These are phyloP conservation scores for Sambucus nigra DNA, from an alignment of 129 eudicot genomes.

Conservation along the genomic window DNA sequence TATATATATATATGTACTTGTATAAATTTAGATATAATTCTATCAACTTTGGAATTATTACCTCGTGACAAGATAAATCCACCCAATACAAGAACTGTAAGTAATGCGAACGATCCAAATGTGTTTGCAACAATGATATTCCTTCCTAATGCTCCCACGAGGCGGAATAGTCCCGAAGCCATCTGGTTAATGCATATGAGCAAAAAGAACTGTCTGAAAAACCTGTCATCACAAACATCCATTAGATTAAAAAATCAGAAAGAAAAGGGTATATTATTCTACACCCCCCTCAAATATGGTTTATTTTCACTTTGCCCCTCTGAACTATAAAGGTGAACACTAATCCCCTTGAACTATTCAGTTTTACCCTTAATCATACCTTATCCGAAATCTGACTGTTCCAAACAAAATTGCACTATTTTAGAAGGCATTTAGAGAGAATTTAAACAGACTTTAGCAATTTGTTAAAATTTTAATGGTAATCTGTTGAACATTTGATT, in stretches of 20 bases:
- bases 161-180: slow-evolving; percentile 81
- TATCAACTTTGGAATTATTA: slow-evolving; percentile 10
- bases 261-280: too few species aligned
- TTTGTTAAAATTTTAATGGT: too few species aligned
- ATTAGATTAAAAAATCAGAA: slow-evolving; percentile 3
- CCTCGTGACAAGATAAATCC: slow-evolving; percentile 88
- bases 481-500: too few species aligned
- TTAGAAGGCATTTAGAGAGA: too few species aligned
- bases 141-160: slow-evolving; percentile 81
- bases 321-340: neutral
- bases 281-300: too few species aligned
- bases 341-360: too few species aligned
- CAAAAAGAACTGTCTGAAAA: slow-evolving; percentile 58
- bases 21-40: neutral
- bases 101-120: slow-evolving; percentile 73
- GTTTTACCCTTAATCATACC: too few species aligned
- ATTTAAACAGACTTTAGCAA: neutral
- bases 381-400: too few species aligned
- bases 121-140: slow-evolving; percentile 72
- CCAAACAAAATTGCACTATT: too few species aligned
- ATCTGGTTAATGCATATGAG: slow-evolving; percentile 59
- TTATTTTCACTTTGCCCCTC: too few species aligned
- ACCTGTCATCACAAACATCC: slow-evolving; percentile 25
- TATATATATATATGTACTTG: neutral
- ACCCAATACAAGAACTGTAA: slow-evolving; percentile 66